phyloP scores from a whole-genome alignment of 1,284 basidiomycete species.

The Pisolithus thermaeus region DNA sequence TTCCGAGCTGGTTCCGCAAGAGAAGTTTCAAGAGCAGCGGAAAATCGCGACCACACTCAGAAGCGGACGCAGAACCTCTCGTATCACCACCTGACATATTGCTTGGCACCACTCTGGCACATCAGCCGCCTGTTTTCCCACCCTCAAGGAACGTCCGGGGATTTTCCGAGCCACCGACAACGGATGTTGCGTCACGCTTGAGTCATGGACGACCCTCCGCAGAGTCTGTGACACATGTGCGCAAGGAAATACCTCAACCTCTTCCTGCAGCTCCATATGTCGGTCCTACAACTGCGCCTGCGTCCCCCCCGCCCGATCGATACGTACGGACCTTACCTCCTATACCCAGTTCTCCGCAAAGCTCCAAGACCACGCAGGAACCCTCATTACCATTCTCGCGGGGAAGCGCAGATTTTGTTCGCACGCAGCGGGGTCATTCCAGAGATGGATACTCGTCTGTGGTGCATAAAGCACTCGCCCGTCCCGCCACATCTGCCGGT shows the following conservation, averaged over 20 bases:
- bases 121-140: conserved; percentile 18
- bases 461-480: conserved; percentile 10
- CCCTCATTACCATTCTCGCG: conserved; percentile 8
- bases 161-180: conserved; percentile 18
- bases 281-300: conserved; percentile 28
- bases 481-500: conserved; percentile 24
- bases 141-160: conserved; percentile 21
- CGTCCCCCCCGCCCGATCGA: conserved; percentile 14
- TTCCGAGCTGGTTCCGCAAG: conserved; percentile 54
- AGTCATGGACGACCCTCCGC: conserved; percentile 15
- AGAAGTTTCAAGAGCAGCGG: conserved; percentile 33
- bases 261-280: conserved; percentile 26
- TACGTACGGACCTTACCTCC: conserved; percentile 16
- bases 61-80: conserved; percentile 12
- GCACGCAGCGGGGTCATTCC: conserved; percentile 8
- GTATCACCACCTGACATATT: conserved; percentile 11
- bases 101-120: conserved; percentile 15
- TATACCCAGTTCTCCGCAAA: conserved; percentile 27
- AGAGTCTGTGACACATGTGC: conserved; percentile 1
- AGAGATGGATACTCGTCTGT: not conserved
- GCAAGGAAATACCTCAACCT: conserved; percentile 18
- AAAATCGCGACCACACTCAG: conserved; percentile 20
- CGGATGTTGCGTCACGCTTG: conserved; percentile 8
- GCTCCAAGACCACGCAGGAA: conserved; percentile 8
- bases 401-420: conserved; percentile 12